Base-by-base conservation (phyloP, 2,329 filamentous ascomycete species). In the Colletotrichum sojae region DNA sequence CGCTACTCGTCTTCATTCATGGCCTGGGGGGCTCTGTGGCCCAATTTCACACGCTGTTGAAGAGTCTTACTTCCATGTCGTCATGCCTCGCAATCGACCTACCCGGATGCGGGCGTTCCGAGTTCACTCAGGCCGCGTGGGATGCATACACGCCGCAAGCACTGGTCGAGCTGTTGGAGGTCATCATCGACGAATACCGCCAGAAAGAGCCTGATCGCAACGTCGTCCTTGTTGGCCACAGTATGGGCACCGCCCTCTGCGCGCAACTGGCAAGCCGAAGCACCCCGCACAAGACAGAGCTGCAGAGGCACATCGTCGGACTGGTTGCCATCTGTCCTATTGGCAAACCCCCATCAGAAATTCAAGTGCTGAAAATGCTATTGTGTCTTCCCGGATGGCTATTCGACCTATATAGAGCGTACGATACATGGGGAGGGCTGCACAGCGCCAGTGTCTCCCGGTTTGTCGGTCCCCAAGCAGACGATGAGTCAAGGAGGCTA, bases 21-120 rank as follows among this genome's bases (percentile, higher is more conserved):
- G 96, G 96, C 1, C 86, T 98, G 10, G 96, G 95, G n/a, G 96
- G 96, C 56, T 97, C 94, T 0, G 88, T 94, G 25, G 92, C 94
- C 12, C 96, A 98, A 76, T 98, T 98, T 77, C 88, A 93, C 63
- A 89, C 92, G 36, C 83, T 98, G 5, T 82, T 98, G 16, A 92
- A 90, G 20, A 96, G 93, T 78, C 85, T 99, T 55, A 89, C 92
- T 58, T 94, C 97, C 76, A 84, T 94, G 56, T 94, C 93, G 13
- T 91, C 94, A 55, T 97, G 95, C 78, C 86, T 97, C 46, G 93
- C 94, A 4, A 90, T 98, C 71, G 96, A 99, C 78, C 85, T 98
- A 4, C 95, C 96, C 1, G 96, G 96, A 46, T 97, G 95, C 75
- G 96, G 96, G 36, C 84, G 91, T 22, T 98, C 95, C 2, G 83